Evolutionary conservation across 2,329 filamentous ascomycete species (phyloP), one percentile per base, ranked within the genome.

Genomic region (Nothophaeocryptopus gaeumannii): DNA sequence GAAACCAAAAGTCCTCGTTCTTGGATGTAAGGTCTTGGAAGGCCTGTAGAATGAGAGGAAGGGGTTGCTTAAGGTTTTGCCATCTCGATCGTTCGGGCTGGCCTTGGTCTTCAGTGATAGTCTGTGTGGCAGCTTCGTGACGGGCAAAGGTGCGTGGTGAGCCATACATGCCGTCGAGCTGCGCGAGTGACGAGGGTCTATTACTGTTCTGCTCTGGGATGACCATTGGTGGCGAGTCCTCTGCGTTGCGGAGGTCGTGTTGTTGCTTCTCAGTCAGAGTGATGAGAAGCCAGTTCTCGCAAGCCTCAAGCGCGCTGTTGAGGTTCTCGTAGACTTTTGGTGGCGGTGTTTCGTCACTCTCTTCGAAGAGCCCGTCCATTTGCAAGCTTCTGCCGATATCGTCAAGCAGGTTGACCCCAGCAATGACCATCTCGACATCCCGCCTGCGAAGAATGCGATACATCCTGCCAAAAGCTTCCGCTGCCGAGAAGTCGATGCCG

Each of bases 1-100:
- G 82, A 70, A 91, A 92, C 93, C 93, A 99, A 67, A 97, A 97
- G 69, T 96, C 91, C 68, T 96, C 90, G 64, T 92, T 93, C 68
- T 88, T 84, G 45, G 83, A 76, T 44, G 88, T 95, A 10, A 96
- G 75, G 38, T 89, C 88, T 65, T 93, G 86, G 72, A 99, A 97
- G n/a, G 93, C 89, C 67, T 96, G 92, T 16, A 99, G 79, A 69
- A 99, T 89, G 39, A 99, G 82, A 1, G 89, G 87, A 7, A 97
- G 80, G 0, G 93, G 93, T 66, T 96, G 90, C 58, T 88, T 88
- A 68, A 96, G 95, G 59, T 84, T 83, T 62, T 86, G 84, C 87
- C 91, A 97, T 63, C 84, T 86, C 1, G 80, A 77, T 14, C 80
- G 74, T 5, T 78, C 74, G 42, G 78, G 72, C 8, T 79, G 50